Evolutionary conservation across 345 rosid genomes (phyloP).

Genomic region (Citrus medica): DNA sequence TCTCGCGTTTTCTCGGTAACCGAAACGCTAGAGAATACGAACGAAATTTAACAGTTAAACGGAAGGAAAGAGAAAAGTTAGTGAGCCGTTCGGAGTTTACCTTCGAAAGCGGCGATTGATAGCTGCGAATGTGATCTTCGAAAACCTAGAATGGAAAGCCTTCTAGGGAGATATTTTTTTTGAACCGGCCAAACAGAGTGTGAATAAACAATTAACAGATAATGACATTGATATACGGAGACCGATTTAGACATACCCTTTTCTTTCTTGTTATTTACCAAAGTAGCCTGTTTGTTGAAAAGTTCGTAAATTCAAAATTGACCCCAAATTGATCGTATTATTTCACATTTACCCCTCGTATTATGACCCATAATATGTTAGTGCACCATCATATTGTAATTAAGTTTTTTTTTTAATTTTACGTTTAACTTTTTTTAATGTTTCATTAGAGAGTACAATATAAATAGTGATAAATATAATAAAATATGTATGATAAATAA

Average conservation of each 20-base stretch:
- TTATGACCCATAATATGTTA: background rate
- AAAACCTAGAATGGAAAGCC: constrained; percentile 14
- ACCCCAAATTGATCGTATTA: background rate
- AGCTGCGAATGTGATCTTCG: background rate
- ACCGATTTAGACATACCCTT: background rate
- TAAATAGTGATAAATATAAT: too few relatives aligned
- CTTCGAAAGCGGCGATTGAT: constrained; percentile 4
- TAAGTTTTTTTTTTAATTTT: too few relatives aligned
- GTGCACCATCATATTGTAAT: too few relatives aligned
- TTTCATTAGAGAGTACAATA: too few relatives aligned
- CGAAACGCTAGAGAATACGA: background rate
- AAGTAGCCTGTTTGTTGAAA: background rate
- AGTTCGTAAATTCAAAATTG: background rate
- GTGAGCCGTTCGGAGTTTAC: background rate
- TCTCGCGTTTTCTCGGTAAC: background rate
- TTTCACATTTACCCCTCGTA: background rate
- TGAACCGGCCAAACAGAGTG: background rate
- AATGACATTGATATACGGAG: constrained; percentile 4
- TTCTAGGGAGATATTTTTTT: constrained; percentile 7
- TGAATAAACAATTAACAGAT: background rate
- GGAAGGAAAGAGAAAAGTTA: background rate
- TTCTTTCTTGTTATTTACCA: background rate
- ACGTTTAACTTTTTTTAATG: too few relatives aligned
- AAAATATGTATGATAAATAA: too few relatives aligned
- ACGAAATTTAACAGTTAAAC: background rate